A percentile compares a stretch with the other conserved stretches of the same genome.
These are phyloP conservation scores for Eutrema heterophyllum DNA, from an alignment of 345 rosid species.

Conservation along the genomic window DNA sequence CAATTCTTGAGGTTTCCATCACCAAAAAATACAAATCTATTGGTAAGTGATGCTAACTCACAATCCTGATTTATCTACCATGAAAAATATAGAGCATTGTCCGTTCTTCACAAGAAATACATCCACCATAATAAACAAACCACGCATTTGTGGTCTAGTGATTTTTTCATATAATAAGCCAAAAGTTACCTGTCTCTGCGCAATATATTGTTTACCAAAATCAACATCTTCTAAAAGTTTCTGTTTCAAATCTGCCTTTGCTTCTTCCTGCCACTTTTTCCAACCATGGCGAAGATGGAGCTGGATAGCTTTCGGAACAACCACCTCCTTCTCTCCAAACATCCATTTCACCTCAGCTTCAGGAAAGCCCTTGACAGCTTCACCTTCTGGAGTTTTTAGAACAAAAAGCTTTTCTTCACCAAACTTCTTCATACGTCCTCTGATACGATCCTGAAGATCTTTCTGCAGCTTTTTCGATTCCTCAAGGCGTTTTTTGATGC, in stretches of 20 bases:
- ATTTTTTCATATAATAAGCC: slow-evolving; percentile 6
- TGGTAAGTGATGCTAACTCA: slow-evolving; percentile 5
- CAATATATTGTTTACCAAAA: slow-evolving; percentile 72
- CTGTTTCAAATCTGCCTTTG: slow-evolving; percentile 71
- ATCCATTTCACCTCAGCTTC: slow-evolving; percentile 87
- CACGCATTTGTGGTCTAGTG: not conserved
- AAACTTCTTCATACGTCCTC: slow-evolving; percentile 65
- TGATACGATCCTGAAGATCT: slow-evolving; percentile 54
- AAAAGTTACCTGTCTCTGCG: slow-evolving; percentile 64
- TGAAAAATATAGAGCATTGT: not conserved
- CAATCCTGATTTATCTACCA: slow-evolving; percentile 1
- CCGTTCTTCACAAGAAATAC: not conserved
- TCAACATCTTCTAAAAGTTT: slow-evolving; percentile 67
- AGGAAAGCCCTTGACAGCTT: slow-evolving; percentile 85
- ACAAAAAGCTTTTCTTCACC: slow-evolving; percentile 71
- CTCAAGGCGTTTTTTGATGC: slow-evolving; percentile 55
- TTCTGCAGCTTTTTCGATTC: slow-evolving; percentile 76
- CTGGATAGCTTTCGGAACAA: slow-evolving; percentile 78
- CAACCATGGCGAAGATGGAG: slow-evolving; percentile 82
- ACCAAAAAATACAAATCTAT: not conserved
- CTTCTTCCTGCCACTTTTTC: slow-evolving; percentile 95
- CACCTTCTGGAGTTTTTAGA: slow-evolving; percentile 62
- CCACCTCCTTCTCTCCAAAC: slow-evolving; percentile 84
- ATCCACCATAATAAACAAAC: not conserved
- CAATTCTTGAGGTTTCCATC: not conserved